Conservation (phyloP, 2,329 filamentous ascomycete genomes). For the Aspergillus calidoustus region DNA sequence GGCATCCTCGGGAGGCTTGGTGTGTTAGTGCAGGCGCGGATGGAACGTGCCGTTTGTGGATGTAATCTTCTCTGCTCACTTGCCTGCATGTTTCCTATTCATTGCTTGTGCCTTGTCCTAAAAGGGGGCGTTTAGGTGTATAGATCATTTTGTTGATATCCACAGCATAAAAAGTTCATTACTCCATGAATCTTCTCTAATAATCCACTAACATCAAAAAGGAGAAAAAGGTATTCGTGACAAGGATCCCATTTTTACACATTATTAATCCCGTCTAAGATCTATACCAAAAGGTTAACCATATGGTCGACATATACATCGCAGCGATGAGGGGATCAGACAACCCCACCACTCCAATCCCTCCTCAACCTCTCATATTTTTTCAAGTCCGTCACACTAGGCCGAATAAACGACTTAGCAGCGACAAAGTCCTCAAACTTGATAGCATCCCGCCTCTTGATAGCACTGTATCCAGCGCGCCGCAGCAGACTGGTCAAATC, state of each 20-base stretch:
- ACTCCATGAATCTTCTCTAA: not conserved
- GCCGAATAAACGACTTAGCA: constrained; percentile 46
- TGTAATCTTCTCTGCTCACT: constrained; percentile 47
- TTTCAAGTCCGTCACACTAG: constrained; percentile 61
- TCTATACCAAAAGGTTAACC: not conserved
- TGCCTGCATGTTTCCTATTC: constrained; percentile 30
- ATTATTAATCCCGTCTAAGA: constrained; percentile 3
- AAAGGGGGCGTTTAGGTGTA: constrained; percentile 33
- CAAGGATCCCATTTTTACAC: not conserved
- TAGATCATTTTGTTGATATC: constrained; percentile 32
- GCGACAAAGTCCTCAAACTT: constrained; percentile 49
- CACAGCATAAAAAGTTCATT: constrained; percentile 30
- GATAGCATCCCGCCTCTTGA: constrained; percentile 55
- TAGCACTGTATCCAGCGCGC: constrained; percentile 62
- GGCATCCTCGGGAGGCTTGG: constrained; percentile 95
- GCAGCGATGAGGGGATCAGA: constrained; percentile 21
- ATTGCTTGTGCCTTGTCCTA: constrained; percentile 24
- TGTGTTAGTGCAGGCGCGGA: constrained; percentile 92
- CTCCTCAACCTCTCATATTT: constrained; percentile 61
- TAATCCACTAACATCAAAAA: not conserved
- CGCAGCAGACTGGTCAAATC: constrained; percentile 64
- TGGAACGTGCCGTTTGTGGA: constrained; percentile 90
- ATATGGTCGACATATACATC: not conserved
- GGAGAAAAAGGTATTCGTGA: not conserved
- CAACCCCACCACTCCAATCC: constrained; percentile 50